Percentiles rank a stretch among this genome's conserved stretches.
Evolutionary conservation across 148 eudicot species (phyloP).

Genomic region (Nepenthes mirabilis): DNA sequence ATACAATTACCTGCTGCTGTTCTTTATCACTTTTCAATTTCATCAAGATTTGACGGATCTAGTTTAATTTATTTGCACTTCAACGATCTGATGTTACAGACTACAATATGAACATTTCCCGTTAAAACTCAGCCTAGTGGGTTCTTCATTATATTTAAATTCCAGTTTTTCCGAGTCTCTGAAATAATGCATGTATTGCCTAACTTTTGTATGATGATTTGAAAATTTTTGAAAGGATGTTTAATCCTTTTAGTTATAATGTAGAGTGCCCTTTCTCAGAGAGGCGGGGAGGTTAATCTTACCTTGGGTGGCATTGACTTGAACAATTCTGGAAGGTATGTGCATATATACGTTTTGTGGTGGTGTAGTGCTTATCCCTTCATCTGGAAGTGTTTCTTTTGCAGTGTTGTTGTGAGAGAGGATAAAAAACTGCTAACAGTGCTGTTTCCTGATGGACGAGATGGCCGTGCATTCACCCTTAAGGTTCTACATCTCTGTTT

Average conservation of each 20-base stretch:
- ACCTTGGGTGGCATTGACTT: constrained; percentile 98
- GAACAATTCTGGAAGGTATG: constrained; percentile 98
- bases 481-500: constrained; percentile 40
- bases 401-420: constrained; percentile 81
- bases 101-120: too few relatives aligned
- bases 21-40: too few relatives aligned
- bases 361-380: neutral
- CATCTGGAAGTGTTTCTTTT: constrained; percentile 3
- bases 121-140: too few relatives aligned
- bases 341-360: constrained; percentile 2
- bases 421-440: constrained; percentile 89
- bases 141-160: too few relatives aligned
- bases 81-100: too few relatives aligned
- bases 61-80: too few relatives aligned
- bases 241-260: constrained; percentile 2
- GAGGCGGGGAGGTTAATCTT: constrained; percentile 71
- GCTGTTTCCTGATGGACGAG: constrained; percentile 89
- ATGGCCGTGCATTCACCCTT: constrained; percentile 94
- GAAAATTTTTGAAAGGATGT: neutral
- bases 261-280: constrained; percentile 62
- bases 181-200: neutral
- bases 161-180: neutral
- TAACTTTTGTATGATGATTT: neutral
- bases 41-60: too few relatives aligned
- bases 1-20: too few relatives aligned